Evolutionary conservation across 164 flowering plant genomes (phyloP).

Genomic region (Kalanchoe fedtschenkoi): DNA sequence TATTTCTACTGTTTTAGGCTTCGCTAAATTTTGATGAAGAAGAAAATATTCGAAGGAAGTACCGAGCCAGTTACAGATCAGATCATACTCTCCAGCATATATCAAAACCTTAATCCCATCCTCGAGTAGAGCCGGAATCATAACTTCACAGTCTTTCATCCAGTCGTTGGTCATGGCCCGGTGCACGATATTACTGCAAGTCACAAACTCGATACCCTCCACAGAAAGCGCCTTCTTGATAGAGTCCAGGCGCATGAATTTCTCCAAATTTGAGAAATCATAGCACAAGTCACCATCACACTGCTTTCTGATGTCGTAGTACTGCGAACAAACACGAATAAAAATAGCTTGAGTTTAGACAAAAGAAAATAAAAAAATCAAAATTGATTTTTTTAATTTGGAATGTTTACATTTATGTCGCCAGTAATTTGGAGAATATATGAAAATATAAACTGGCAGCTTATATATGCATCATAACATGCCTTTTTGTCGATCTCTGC

Average conservation of each 20-base stretch:
- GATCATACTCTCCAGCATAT: constrained; percentile 79
- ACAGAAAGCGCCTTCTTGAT: constrained; percentile 56
- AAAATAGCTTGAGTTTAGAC: background rate
- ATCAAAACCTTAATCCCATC: constrained; percentile 53
- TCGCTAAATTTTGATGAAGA: too few relatives aligned
- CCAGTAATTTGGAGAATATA: background rate
- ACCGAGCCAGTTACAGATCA: constrained; percentile 87
- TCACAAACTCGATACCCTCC: constrained; percentile 51
- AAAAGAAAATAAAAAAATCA: too few relatives aligned
- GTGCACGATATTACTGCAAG: constrained; percentile 59
- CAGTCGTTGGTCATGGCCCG: constrained; percentile 57
- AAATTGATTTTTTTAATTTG: too few relatives aligned
- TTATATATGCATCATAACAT: background rate
- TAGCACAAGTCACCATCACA: constrained; percentile 66
- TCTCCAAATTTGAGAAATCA: constrained; percentile 72
- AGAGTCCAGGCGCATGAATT: constrained; percentile 37
- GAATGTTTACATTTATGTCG: background rate
- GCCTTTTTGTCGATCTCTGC: background rate
- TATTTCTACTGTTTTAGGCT: too few relatives aligned
- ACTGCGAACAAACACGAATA: constrained; percentile 25
- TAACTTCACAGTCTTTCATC: constrained; percentile 66
- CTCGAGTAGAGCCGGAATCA: constrained; percentile 61
- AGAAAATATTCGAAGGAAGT: background rate
- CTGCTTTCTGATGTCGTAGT: constrained; percentile 64
- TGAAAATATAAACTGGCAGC: background rate